Evolutionary conservation across 192 early-diverging fungal species (phyloP).

Genomic region (Backusella liffmaniae): DNA sequence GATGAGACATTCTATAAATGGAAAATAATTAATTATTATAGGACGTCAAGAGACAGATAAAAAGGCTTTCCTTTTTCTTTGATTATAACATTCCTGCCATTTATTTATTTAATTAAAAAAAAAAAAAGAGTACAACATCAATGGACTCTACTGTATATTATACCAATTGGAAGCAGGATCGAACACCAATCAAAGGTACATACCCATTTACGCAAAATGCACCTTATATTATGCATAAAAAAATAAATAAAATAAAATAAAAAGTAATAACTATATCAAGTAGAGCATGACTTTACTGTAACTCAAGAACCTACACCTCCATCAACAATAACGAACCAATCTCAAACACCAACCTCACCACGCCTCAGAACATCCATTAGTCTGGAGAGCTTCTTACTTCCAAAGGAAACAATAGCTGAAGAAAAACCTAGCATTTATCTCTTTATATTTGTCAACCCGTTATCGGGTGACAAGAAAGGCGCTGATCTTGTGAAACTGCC

Average conservation of each 20-base stretch:
- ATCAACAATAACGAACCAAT: not conserved
- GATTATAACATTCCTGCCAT: not conserved
- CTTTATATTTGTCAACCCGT: slow-evolving; percentile 76
- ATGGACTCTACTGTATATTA: not conserved
- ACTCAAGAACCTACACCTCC: not conserved
- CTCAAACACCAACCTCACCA: not conserved
- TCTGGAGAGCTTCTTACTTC: slow-evolving; percentile 10
- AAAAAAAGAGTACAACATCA: not conserved
- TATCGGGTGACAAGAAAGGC: slow-evolving; percentile 70
- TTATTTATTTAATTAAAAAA: not conserved
- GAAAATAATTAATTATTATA: not conserved
- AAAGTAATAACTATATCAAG: not conserved
- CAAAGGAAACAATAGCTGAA: slow-evolving; percentile 4
- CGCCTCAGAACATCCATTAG: slow-evolving; percentile 8
- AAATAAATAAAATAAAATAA: not conserved
- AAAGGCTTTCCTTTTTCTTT: not conserved
- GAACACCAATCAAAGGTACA: not conserved
- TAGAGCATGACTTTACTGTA: not conserved
- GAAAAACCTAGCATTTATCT: slow-evolving; percentile 54
- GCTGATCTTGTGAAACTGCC: slow-evolving; percentile 55
- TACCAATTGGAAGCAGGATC: not conserved
- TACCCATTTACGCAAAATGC: not conserved
- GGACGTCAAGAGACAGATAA: not conserved
- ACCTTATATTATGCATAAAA: not conserved
- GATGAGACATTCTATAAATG: not conserved